Conservation (phyloP, 1,139 yeast species). For the Pneumocystis carinii region DNA sequence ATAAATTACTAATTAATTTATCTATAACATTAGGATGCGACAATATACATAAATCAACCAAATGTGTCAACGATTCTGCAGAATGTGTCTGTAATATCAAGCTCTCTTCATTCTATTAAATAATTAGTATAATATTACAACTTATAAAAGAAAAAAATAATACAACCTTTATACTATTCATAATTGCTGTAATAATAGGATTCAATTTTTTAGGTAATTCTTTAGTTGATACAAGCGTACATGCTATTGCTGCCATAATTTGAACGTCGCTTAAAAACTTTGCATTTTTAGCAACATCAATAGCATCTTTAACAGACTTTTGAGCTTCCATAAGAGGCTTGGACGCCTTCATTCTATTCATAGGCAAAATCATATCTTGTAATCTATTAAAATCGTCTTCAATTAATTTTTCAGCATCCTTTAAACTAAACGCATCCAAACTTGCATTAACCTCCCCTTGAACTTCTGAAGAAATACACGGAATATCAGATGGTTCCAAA, state of each 20-base stretch:
- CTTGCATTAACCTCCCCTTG: constrained; percentile 94
- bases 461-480: constrained; percentile 73
- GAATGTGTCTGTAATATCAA: constrained; percentile 53
- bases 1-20: constrained; percentile 74
- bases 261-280: constrained; percentile 42
- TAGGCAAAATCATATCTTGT: constrained; percentile 48
- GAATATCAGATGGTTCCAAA: constrained; percentile 58
- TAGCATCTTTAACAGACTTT: constrained; percentile 48
- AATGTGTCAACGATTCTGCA: constrained; percentile 50
- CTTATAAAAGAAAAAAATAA: not conserved
- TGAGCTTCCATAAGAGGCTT: constrained; percentile 70
- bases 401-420: constrained; percentile 57
- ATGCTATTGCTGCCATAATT: constrained; percentile 60
- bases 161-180: constrained; percentile 64
- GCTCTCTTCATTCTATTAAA: constrained; percentile 40
- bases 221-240: constrained; percentile 47
- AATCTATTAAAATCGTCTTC: constrained; percentile 53
- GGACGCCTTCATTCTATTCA: constrained; percentile 55
- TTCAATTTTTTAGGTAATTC: constrained; percentile 69
- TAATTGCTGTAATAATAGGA: constrained; percentile 74
- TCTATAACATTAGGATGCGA: constrained; percentile 58
- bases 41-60: constrained; percentile 43
- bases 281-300: constrained; percentile 51
- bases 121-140: not conserved
- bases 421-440: constrained; percentile 76